These are phyloP conservation scores for Plectosphaerella plurivora DNA, from an alignment of 2,329 filamentous ascomycete genomes.

Conservation along the genomic window DNA sequence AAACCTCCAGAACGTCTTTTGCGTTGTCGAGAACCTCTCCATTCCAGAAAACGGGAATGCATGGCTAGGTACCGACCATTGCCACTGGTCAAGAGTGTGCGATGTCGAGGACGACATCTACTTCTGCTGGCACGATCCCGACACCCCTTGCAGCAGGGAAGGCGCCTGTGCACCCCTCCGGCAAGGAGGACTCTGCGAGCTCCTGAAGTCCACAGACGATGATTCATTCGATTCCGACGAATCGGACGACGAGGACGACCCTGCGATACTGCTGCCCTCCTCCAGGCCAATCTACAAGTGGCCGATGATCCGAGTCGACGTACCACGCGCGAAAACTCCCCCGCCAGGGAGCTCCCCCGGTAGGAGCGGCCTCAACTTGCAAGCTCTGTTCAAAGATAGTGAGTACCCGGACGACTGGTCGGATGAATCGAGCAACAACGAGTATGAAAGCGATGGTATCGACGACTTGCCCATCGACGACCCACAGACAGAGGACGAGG, in stretches of 20 bases:
- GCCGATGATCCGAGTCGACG: too few relatives aligned
- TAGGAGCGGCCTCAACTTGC: neutral
- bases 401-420: too few relatives aligned
- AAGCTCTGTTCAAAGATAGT: too few relatives aligned
- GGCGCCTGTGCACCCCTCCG: neutral
- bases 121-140: neutral
- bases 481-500: slow-evolving; percentile 8
- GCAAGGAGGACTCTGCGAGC: neutral
- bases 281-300: too few relatives aligned
- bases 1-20: slow-evolving; percentile 21
- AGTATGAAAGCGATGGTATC: slow-evolving; percentile 35
- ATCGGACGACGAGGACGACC: too few relatives aligned
- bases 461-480: slow-evolving; percentile 25
- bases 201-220: neutral
- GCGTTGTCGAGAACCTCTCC: neutral
- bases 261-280: neutral
- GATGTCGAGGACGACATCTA: neutral
- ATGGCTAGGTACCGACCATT: neutral
- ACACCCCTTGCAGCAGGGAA: neutral
- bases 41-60: neutral
- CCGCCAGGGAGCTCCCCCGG: too few relatives aligned
- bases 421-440: slow-evolving; percentile 5
- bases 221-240: neutral
- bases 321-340: too few relatives aligned
- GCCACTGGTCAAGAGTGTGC: neutral